Evolutionary conservation across 2,329 filamentous ascomycete genomes (phyloP).

Genomic region (Diaporthe citrichinensis): DNA sequence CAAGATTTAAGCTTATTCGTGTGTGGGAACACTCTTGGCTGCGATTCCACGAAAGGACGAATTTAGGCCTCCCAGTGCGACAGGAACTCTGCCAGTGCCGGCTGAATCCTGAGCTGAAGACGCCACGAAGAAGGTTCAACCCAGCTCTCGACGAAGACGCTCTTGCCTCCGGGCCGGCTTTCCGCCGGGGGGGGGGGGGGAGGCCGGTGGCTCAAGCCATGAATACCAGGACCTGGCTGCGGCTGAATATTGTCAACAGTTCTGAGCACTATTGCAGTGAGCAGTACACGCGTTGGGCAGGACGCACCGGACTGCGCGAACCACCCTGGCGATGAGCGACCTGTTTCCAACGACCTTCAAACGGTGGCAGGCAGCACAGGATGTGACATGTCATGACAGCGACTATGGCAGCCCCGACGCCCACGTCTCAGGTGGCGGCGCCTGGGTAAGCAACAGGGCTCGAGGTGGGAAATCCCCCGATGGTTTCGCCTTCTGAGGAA

Average conservation of each 20-base stretch:
- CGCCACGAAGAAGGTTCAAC: constrained; percentile 10
- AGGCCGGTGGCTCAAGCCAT: neutral
- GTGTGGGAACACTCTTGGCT: constrained; percentile 5
- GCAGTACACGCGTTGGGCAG: neutral
- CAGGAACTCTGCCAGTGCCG: neutral
- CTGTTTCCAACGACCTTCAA: neutral
- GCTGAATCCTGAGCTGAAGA: constrained; percentile 20
- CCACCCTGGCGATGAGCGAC: neutral
- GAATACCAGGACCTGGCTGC: neutral
- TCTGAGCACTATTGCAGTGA: neutral
- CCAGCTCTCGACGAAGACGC: neutral
- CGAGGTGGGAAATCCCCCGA: constrained; percentile 1
- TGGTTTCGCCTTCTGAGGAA: neutral
- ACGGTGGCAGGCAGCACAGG: neutral
- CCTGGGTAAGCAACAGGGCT: constrained; percentile 1
- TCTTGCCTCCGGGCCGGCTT: constrained; percentile 6
- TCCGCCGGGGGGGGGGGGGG: neutral
- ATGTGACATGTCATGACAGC: constrained; percentile 5
- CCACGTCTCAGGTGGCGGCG: constrained; percentile 1
- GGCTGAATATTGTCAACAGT: neutral
- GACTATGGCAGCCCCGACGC: neutral
- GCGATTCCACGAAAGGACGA: neutral
- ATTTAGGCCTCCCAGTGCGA: neutral
- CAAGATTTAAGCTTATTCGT: constrained; percentile 33
- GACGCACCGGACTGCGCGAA: neutral